Evolutionary conservation across 176 grass and related monocot species (phyloP).

Genomic region (Hordeum vulgare): DNA sequence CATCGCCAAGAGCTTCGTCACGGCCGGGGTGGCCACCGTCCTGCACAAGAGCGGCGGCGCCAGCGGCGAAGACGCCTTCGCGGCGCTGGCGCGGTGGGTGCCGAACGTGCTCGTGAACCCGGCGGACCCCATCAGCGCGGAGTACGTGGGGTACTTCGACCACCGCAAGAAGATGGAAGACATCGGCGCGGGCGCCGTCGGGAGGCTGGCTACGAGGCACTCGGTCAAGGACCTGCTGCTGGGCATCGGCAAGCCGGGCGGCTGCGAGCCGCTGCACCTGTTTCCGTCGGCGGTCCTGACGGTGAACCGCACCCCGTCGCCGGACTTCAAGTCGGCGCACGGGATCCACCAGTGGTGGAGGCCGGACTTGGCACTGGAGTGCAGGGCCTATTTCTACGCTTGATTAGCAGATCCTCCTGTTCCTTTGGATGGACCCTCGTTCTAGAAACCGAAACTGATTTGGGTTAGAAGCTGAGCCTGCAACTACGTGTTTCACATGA

Average conservation of each 20-base stretch:
- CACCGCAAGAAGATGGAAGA: constrained; percentile 67
- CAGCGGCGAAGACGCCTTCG: constrained; percentile 26
- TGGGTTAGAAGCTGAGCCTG: too few relatives aligned
- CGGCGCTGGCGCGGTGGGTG: constrained; percentile 47
- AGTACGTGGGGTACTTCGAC: constrained; percentile 76
- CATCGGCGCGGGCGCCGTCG: constrained; percentile 52
- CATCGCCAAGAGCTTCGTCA: constrained; percentile 56
- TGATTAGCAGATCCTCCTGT: neutral
- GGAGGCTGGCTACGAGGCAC: constrained; percentile 60
- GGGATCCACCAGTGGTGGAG: constrained; percentile 90
- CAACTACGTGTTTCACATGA: too few relatives aligned
- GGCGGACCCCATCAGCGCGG: constrained; percentile 47
- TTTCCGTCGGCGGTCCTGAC: constrained; percentile 56
- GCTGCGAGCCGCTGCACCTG: constrained; percentile 61
- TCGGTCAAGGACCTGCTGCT: constrained; percentile 63
- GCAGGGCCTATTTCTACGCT: constrained; percentile 29
- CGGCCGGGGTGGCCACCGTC: constrained; percentile 34
- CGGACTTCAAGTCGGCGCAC: constrained; percentile 63
- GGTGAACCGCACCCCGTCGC: constrained; percentile 43
- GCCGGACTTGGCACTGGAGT: constrained; percentile 29
- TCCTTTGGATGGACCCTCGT: too few relatives aligned
- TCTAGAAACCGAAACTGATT: too few relatives aligned
- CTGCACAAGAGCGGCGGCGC: constrained; percentile 15
- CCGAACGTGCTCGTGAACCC: constrained; percentile 70
- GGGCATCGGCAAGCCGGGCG: constrained; percentile 30